These are phyloP conservation scores for Linum lewisii DNA, from an alignment of 345 rosid genomes.

Conservation along the genomic window DNA sequence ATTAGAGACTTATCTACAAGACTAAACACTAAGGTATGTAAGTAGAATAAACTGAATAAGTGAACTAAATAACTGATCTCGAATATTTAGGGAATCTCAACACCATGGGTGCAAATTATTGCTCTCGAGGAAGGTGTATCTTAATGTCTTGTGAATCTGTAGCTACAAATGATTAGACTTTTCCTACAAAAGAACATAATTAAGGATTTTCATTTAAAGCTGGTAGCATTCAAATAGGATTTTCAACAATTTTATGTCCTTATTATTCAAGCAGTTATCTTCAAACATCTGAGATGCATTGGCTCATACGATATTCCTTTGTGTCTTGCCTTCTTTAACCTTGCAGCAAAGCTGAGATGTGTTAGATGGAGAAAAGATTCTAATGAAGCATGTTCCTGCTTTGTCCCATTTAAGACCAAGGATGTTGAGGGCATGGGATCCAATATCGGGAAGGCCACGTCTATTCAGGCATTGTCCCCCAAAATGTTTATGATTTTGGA, in stretches of 20 bases:
- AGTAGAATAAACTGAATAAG: too few relatives aligned
- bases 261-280: neutral
- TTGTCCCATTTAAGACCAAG: constrained; percentile 34
- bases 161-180: neutral
- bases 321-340: constrained; percentile 18
- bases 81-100: too few relatives aligned
- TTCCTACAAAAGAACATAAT: too few relatives aligned
- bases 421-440: constrained; percentile 23
- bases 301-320: constrained; percentile 12
- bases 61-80: too few relatives aligned
- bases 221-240: neutral
- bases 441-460: constrained; percentile 37
- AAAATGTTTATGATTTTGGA: constrained; percentile 53
- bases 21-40: too few relatives aligned
- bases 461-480: constrained; percentile 46
- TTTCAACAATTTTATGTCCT: neutral
- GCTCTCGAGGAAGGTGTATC: neutral
- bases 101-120: neutral
- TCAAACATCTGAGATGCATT: neutral
- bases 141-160: neutral
- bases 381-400: constrained; percentile 32
- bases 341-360: constrained; percentile 47
- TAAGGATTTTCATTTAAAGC: too few relatives aligned
- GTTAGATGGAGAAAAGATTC: constrained; percentile 41
- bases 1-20: too few relatives aligned